Conservation (phyloP, 768 basidiomycete species). For the Mycena metata region DNA sequence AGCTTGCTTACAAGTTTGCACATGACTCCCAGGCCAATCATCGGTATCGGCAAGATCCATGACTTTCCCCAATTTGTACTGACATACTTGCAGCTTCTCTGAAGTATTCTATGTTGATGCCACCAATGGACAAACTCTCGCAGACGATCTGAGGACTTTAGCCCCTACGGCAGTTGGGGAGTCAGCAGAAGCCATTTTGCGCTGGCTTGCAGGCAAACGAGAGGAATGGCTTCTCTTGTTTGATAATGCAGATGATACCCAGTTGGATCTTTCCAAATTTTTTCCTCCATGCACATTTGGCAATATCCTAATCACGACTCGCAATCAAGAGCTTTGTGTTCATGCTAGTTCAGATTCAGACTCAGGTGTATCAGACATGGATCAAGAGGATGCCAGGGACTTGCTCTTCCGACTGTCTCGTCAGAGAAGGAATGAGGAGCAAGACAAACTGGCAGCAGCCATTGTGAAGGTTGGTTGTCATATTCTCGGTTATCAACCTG, state of each 20-base stretch:
- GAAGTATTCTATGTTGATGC: too few species aligned
- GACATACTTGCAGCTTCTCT: not conserved
- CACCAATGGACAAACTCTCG: not conserved
- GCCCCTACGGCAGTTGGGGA: too few species aligned
- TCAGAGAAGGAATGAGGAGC: too few species aligned
- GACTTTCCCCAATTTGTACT: too few species aligned
- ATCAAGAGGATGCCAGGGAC: not conserved
- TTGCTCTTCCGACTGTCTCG: too few species aligned
- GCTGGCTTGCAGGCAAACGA: too few species aligned
- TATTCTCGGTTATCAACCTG: not conserved
- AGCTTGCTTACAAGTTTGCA: too few species aligned
- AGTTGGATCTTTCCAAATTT: not conserved
- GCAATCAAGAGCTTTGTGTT: not conserved
- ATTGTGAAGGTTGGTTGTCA: not conserved
- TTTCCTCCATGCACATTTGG: not conserved
- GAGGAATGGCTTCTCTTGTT: too few species aligned
- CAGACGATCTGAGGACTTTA: not conserved
- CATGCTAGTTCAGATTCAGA: not conserved
- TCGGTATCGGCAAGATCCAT: too few species aligned
- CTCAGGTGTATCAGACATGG: not conserved
- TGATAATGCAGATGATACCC: too few species aligned
- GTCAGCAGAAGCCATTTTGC: too few species aligned
- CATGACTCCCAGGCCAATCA: too few species aligned
- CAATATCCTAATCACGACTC: constrained; percentile 4
- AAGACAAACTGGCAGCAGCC: not conserved